These are phyloP conservation scores for Fusarium sarcochroum DNA, from an alignment of 2,329 filamentous ascomycete species.

Conservation along the genomic window DNA sequence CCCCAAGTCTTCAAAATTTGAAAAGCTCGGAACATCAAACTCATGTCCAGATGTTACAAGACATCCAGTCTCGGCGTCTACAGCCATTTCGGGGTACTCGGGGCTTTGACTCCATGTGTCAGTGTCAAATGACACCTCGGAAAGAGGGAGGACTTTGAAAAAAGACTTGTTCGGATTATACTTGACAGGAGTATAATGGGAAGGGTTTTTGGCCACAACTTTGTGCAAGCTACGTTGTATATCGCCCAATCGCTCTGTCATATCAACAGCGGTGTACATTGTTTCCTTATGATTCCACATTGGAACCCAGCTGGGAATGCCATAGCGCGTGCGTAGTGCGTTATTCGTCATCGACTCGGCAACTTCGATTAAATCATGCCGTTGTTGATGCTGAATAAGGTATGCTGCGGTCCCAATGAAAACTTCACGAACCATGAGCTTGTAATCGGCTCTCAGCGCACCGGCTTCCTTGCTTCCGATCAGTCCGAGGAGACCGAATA, in stretches of 20 bases:
- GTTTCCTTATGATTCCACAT: constrained; percentile 24
- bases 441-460: constrained; percentile 17
- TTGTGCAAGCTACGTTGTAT: background rate
- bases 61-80: constrained; percentile 16
- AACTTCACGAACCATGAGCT: constrained; percentile 31
- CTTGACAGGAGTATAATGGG: background rate
- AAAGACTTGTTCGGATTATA: background rate
- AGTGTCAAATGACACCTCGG: background rate
- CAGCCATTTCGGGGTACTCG: background rate
- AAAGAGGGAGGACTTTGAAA: background rate
- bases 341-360: constrained; percentile 4
- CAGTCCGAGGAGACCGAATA: constrained; percentile 31
- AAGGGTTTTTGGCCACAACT: background rate
- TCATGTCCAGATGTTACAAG: constrained; percentile 23
- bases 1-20: constrained; percentile 4
- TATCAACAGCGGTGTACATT: constrained; percentile 1
- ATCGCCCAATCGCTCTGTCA: constrained; percentile 5
- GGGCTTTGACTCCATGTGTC: background rate
- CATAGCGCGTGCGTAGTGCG: constrained; percentile 13
- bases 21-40: background rate
- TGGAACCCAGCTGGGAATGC: constrained; percentile 34
- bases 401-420: constrained; percentile 32
- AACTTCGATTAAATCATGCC: constrained; percentile 8
- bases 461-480: constrained; percentile 6
- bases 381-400: constrained; percentile 4